Evolutionary conservation across 352 stramenopile species (phyloP).

Genomic region (Globisporangium nunn): DNA sequence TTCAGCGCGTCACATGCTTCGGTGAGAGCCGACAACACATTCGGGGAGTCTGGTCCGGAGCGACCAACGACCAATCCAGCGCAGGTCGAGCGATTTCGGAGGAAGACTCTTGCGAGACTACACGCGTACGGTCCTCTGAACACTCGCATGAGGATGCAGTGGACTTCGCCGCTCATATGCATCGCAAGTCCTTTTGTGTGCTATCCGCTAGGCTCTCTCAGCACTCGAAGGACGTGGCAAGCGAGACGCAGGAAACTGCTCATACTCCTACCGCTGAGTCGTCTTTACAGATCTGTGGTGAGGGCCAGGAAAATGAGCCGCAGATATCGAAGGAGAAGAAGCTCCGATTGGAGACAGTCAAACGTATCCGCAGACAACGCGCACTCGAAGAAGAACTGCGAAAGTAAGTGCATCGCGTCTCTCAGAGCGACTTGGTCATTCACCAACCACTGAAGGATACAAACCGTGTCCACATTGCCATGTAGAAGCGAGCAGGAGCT

Average conservation of each 20-base stretch:
- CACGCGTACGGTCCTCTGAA: constrained; percentile 3
- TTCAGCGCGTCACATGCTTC: constrained; percentile 4
- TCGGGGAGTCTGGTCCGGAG: constrained; percentile 1
- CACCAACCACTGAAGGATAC: too few relatives aligned
- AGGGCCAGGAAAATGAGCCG: constrained; percentile 17
- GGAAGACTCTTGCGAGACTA: constrained; percentile 9
- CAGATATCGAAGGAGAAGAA: constrained; percentile 30
- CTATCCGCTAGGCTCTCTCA: neutral
- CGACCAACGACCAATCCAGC: constrained; percentile 1
- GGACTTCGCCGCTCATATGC: neutral
- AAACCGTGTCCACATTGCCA: neutral
- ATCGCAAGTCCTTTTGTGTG: neutral
- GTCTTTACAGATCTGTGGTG: constrained; percentile 6
- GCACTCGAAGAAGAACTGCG: constrained; percentile 33
- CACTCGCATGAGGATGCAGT: neutral
- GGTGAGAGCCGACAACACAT: neutral
- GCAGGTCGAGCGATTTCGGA: constrained; percentile 15
- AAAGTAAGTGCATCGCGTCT: constrained; percentile 17
- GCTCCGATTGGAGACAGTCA: constrained; percentile 38
- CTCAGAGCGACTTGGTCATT: too few relatives aligned
- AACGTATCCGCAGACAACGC: constrained; percentile 36
- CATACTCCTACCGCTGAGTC: neutral
- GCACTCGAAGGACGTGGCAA: neutral
- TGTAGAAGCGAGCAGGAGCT: constrained; percentile 41
- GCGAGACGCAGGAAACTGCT: neutral